phyloP scores from a whole-genome alignment of 371 early-diverging fungal genomes.

The Blastocladiella emersonii region DNA sequence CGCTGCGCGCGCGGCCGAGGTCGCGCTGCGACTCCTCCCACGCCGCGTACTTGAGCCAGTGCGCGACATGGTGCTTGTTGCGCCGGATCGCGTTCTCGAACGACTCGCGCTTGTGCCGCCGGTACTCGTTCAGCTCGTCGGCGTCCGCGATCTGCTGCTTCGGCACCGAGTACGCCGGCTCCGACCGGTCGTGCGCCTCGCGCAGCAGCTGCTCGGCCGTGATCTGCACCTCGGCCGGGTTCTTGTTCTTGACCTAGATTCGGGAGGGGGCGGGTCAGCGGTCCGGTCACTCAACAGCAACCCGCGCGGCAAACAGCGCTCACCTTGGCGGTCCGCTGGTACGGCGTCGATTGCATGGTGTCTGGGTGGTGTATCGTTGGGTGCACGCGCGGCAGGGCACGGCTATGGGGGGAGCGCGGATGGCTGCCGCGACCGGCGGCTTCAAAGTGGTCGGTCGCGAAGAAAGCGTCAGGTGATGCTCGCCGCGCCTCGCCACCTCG shows the following conservation, averaged over 20 bases:
- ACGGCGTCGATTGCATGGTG: neutral
- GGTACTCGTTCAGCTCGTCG: conserved; percentile 84
- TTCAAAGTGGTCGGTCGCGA: no score
- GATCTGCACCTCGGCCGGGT: conserved; percentile 93
- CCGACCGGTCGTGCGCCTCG: conserved; percentile 83
- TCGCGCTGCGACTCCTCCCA: conserved; percentile 91
- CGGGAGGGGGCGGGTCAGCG: no score
- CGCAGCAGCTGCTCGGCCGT: conserved; percentile 96
- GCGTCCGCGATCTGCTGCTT: conserved; percentile 81
- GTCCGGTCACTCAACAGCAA: no score
- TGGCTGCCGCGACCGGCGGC: no score
- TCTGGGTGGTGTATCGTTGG: neutral
- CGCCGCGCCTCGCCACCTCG: no score
- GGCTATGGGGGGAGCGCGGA: neutral
- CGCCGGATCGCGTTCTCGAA: conserved; percentile 85
- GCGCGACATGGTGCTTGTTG: conserved; percentile 67
- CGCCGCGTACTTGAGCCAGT: conserved; percentile 87
- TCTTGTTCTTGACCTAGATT: conserved; percentile 94
- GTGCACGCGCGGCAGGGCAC: neutral
- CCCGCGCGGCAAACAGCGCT: no score
- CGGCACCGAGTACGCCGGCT: conserved; percentile 55
- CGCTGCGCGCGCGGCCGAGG: conserved; percentile 70
- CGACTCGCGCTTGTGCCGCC: conserved; percentile 74
- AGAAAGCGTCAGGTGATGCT: no score
- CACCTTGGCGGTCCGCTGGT: neutral